Evolutionary conservation across 768 basidiomycete species (phyloP).

Genomic region (Cystobasidium onofrii): DNA sequence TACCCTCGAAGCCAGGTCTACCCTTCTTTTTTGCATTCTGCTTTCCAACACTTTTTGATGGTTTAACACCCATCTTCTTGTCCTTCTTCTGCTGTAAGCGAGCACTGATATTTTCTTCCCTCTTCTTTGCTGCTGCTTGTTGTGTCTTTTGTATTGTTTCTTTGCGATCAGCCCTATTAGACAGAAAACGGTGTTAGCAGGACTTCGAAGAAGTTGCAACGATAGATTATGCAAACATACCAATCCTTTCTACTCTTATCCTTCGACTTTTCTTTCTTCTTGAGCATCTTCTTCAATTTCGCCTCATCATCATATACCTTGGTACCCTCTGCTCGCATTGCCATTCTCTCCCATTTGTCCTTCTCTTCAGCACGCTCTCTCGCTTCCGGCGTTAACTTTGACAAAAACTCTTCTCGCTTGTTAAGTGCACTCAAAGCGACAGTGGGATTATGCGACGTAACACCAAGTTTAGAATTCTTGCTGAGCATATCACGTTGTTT

Average conservation of each 20-base stretch:
- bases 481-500: slow-evolving; percentile 45
- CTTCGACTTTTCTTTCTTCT: slow-evolving; percentile 86
- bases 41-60: slow-evolving; percentile 40
- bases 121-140: slow-evolving; percentile 82
- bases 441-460: slow-evolving; percentile 51
- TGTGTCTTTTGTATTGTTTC: slow-evolving; percentile 63
- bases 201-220: slow-evolving; percentile 12
- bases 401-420: slow-evolving; percentile 67
- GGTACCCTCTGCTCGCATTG: slow-evolving; percentile 74
- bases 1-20: slow-evolving; percentile 32
- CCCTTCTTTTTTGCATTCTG: slow-evolving; percentile 25
- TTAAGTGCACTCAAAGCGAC: slow-evolving; percentile 76
- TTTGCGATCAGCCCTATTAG: slow-evolving; percentile 72
- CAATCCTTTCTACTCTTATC: slow-evolving; percentile 72
- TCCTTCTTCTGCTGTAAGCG: slow-evolving; percentile 67
- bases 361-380: slow-evolving; percentile 69
- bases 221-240: slow-evolving; percentile 47
- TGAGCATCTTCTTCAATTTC: slow-evolving; percentile 81
- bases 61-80: slow-evolving; percentile 53
- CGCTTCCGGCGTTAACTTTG: slow-evolving; percentile 70
- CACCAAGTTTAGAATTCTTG: slow-evolving; percentile 56
- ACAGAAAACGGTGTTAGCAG: slow-evolving; percentile 5
- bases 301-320: slow-evolving; percentile 82
- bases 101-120: slow-evolving; percentile 78
- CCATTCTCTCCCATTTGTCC: slow-evolving; percentile 83